Percentiles rank a stretch among this genome's conserved stretches.
Conservation (phyloP, 805 yeast species). For the Barnettozyma vustinii region DNA sequence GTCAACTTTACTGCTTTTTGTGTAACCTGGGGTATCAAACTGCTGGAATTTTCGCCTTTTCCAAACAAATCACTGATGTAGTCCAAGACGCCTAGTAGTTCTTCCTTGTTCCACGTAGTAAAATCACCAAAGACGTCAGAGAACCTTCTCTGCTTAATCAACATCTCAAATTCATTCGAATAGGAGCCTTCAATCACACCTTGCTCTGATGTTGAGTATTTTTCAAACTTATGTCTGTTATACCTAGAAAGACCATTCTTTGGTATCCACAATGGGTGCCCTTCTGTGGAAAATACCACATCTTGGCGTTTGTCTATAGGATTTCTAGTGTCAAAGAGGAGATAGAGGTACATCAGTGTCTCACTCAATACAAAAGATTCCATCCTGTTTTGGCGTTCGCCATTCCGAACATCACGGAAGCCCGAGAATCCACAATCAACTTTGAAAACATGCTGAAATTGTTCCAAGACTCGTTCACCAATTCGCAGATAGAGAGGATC, state of each 20-base stretch:
- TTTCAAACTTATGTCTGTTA: conserved; percentile 4
- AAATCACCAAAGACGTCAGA: conserved; percentile 4
- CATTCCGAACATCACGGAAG: conserved; percentile 57
- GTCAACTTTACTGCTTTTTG: neutral
- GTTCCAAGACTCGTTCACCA: conserved; percentile 59
- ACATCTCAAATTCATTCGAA: neutral
- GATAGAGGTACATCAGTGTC: conserved; percentile 74
- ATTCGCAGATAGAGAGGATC: conserved; percentile 80
- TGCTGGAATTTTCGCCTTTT: neutral
- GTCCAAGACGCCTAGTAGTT: neutral
- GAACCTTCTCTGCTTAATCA: neutral
- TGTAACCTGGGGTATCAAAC: neutral
- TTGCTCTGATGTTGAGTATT: neutral
- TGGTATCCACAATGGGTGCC: conserved; percentile 81
- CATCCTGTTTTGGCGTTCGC: conserved; percentile 71
- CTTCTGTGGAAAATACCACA: conserved; percentile 72
- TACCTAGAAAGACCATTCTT: conserved; percentile 27
- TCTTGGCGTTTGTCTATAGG: conserved; percentile 38
- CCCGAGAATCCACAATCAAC: conserved; percentile 82
- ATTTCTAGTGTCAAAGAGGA: conserved; percentile 70
- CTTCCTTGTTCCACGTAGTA: conserved; percentile 7
- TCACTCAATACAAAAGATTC: conserved; percentile 89
- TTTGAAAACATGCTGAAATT: conserved; percentile 46
- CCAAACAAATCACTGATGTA: conserved; percentile 1
- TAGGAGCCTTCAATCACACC: neutral